Evolutionary conservation across 2,329 filamentous ascomycete genomes (phyloP).

Genomic region (Ophiostoma sp.): DNA sequence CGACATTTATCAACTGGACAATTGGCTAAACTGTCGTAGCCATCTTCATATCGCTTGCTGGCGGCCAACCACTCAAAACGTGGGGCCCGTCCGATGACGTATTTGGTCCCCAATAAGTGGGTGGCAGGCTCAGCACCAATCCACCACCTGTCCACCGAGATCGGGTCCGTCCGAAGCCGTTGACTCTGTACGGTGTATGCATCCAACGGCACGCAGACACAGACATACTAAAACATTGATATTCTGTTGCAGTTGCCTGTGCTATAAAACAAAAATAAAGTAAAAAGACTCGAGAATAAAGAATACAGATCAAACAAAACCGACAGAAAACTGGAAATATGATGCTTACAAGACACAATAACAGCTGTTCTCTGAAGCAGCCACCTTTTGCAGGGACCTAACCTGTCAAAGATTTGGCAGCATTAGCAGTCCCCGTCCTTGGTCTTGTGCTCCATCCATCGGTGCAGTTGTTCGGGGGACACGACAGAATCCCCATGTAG

Average conservation of each 20-base stretch:
- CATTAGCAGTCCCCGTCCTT: not conserved
- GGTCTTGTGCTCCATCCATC: slow-evolving; percentile 22
- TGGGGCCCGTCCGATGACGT: slow-evolving; percentile 14
- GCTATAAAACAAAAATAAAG: not conserved
- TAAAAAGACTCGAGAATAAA: not conserved
- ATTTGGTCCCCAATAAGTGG: slow-evolving; percentile 12
- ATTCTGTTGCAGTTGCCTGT: not conserved
- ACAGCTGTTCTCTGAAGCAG: not conserved
- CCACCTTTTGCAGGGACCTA: not conserved
- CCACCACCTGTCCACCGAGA: slow-evolving; percentile 9
- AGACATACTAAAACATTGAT: not conserved
- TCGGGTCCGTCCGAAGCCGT: slow-evolving; percentile 11
- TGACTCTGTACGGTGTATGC: not conserved
- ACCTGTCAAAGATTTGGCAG: not conserved
- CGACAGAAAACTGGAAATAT: not conserved
- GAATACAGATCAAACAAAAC: not conserved
- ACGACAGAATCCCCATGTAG: slow-evolving; percentile 23
- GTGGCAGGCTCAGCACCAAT: not conserved
- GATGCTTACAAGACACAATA: not conserved
- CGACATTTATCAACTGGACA: not conserved
- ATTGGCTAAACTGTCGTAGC: not conserved
- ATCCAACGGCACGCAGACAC: not conserved
- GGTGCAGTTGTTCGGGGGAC: slow-evolving; percentile 24
- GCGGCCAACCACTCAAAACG: slow-evolving; percentile 8
- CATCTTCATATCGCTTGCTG: not conserved